A percentile compares a stretch with the other conserved stretches of the same genome.
Evolutionary conservation across 2,329 filamentous ascomycete genomes (phyloP).

Genomic region (Lachnellula willkommii): DNA sequence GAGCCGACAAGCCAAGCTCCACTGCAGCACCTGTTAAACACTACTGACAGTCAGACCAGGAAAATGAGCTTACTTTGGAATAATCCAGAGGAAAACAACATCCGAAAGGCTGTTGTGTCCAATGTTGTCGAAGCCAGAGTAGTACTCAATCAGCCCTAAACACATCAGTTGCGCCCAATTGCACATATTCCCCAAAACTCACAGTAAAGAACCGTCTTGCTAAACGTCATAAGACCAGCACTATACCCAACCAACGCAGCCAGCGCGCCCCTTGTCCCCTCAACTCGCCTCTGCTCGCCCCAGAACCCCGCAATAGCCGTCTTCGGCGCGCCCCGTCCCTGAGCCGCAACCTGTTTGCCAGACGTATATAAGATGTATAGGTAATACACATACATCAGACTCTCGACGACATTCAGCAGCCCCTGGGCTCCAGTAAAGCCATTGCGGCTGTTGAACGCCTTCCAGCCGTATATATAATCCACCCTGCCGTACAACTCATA

Average conservation of each 20-base stretch:
- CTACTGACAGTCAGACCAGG: neutral
- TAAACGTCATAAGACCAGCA: slow-evolving; percentile 57
- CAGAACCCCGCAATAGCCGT: slow-evolving; percentile 37
- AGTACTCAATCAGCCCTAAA: slow-evolving; percentile 55
- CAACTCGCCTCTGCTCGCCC: slow-evolving; percentile 44
- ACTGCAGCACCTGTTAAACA: slow-evolving; percentile 35
- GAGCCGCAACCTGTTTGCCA: slow-evolving; percentile 32
- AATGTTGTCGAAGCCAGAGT: slow-evolving; percentile 54
- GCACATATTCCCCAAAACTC: slow-evolving; percentile 28
- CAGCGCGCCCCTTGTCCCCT: slow-evolving; percentile 46
- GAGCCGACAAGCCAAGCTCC: slow-evolving; percentile 61
- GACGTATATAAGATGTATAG: slow-evolving; percentile 46
- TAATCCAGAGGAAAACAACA: slow-evolving; percentile 54
- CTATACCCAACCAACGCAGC: slow-evolving; percentile 55
- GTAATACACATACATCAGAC: slow-evolving; percentile 53
- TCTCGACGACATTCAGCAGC: slow-evolving; percentile 56
- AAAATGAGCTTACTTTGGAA: slow-evolving; percentile 55
- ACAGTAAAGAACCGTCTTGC: slow-evolving; percentile 66
- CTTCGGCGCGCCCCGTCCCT: slow-evolving; percentile 26
- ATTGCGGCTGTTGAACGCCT: slow-evolving; percentile 53
- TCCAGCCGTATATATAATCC: slow-evolving; percentile 63
- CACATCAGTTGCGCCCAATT: slow-evolving; percentile 3
- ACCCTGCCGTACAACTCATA: slow-evolving; percentile 62
- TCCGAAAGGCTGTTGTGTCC: slow-evolving; percentile 53
- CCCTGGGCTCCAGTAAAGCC: slow-evolving; percentile 62